Evolutionary conservation across 768 basidiomycete genomes (phyloP), one percentile per base, ranked within the genome.

Genomic region (Pleurotus citrinopileatus): DNA sequence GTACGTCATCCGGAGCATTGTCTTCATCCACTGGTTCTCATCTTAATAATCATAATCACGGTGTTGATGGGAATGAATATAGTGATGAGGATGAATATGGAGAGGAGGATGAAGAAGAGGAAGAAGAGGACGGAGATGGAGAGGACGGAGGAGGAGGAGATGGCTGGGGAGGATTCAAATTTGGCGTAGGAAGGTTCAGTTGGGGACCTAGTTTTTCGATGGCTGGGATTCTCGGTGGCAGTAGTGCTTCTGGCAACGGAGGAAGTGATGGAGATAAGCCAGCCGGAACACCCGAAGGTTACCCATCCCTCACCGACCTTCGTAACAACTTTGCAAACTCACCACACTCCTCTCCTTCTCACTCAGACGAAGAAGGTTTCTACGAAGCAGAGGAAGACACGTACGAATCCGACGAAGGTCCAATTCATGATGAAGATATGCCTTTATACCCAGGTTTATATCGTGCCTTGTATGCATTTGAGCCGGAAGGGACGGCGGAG

Each of bases 401-500:
- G 20, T 64, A 63, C 3, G 60, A 44, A n/a, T 67, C 36, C 3
- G 74, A 72, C 1, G 71, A 17, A 0, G 32, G 29, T 2, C 32
- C 32, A 10, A 34, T 20, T 4, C 38, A 32, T 20, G 26, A 40
- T 3, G 43, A 69, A 5, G 73, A 72, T 13, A 75, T 74, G 4
- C 75, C 74, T 37, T 75, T 90, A 1, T 69, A 74, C 19, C 87
- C 91, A 0, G 91, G 91, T 0, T 55, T 87, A 1, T 94, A 94
- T 62, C 81, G 86, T 13, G 89, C 91, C 6, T 10, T 91, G 66
- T 94, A 87, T 58, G 75, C 83, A 3, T 93, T 94, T 58, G 83
- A 85, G 56, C 87, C 89, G 0, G 89, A 92, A 61, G 86, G 89
- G 1, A 82, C 81, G 15, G 87, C 89, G 28, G 92, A 94, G 80